A percentile compares a stretch with the other conserved stretches of the same genome.
These are phyloP conservation scores for Saprolegnia diclina DNA, from an alignment of 352 stramenopile species.

Conservation along the genomic window DNA sequence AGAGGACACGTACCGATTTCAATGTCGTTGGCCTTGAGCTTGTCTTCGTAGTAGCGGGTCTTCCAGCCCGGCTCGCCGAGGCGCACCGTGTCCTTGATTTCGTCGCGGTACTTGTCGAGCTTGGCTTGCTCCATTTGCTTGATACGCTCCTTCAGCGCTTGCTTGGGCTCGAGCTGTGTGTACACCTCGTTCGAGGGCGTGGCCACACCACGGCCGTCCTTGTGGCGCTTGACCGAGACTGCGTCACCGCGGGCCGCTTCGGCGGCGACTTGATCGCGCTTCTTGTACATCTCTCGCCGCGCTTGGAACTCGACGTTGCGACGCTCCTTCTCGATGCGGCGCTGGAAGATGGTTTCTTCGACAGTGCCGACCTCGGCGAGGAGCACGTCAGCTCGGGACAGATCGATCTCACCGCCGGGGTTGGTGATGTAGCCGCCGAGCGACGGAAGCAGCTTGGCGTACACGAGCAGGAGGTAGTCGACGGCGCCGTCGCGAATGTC, in stretches of 20 bases:
- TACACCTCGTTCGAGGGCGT: conserved; percentile 73
- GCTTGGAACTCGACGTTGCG: conserved; percentile 71
- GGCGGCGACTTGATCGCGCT: conserved; percentile 64
- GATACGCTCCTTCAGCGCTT: conserved; percentile 75
- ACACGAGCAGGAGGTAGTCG: conserved; percentile 97
- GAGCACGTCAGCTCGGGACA: conserved; percentile 94
- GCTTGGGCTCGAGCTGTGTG: conserved; percentile 48
- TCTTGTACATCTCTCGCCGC: conserved; percentile 51
- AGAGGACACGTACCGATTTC: conserved; percentile 38
- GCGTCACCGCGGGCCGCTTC: conserved; percentile 56
- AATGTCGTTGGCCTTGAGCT: conserved; percentile 83
- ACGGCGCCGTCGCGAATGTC: conserved; percentile 98
- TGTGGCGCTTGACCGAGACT: conserved; percentile 61
- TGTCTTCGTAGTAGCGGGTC: conserved; percentile 85
- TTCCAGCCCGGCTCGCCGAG: conserved; percentile 97
- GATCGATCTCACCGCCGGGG: conserved; percentile 89
- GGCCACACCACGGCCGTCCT: conserved; percentile 32
- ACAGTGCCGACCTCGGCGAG: conserved; percentile 93
- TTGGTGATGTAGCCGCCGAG: conserved; percentile 95
- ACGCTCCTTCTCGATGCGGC: conserved; percentile 75
- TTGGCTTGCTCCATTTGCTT: conserved; percentile 72
- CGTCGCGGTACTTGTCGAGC: conserved; percentile 73
- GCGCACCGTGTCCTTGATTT: conserved; percentile 90
- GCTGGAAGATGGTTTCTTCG: conserved; percentile 94
- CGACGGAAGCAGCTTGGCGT: conserved; percentile 80